Base-by-base conservation (phyloP, 164 flowering plant species). In the Akebia trifoliata region DNA sequence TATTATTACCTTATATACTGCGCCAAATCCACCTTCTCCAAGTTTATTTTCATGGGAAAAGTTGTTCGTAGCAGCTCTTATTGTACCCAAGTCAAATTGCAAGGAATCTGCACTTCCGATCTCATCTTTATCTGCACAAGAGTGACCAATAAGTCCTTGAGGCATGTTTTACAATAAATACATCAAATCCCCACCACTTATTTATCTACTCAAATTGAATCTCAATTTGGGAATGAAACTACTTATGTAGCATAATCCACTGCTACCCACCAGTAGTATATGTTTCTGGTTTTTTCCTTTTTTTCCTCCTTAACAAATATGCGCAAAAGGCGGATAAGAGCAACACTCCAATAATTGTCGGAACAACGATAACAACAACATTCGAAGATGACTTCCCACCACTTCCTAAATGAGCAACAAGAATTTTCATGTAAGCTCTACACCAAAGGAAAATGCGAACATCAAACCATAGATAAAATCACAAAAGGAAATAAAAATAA, bases 21-120 rank as follows among this genome's bases (percentile, higher is more conserved):
- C 47, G 30, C 81, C 81, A 71, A 79, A 74, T 34, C 81, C 84
- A 38, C 84, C 81, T 64, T 68, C 59, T 4, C 84, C 81, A 11
- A 77, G 44, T 49, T 64, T 76, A 29, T 80, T 75, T 12, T 54
- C 57, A 17, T 48, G 58, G 1, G 79, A 63, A 49, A 79, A 79
- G 18, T 66, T 62, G 17, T 59, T 55, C 9, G 81, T 79, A 0
- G 81, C 81, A 20, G 47, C 52, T 57, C 50, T 21, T 14, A 77
- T 63, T 1, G 64, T 67, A 22, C 35, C 31, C 5, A 75, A 66
- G 47, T 66, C 72, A 59, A 62, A 69, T 40, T 67, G 73, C 57
- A 77, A 60, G 10, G 73, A 72, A 10, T 74, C 72, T 5, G 8
- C 44, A 6, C 28, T 57, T 0, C 20, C 26, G 1, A 63, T 50